These are phyloP conservation scores for Fusarium pseudograminearum DNA, from an alignment of 2,329 filamentous ascomycete genomes.

Conservation along the genomic window DNA sequence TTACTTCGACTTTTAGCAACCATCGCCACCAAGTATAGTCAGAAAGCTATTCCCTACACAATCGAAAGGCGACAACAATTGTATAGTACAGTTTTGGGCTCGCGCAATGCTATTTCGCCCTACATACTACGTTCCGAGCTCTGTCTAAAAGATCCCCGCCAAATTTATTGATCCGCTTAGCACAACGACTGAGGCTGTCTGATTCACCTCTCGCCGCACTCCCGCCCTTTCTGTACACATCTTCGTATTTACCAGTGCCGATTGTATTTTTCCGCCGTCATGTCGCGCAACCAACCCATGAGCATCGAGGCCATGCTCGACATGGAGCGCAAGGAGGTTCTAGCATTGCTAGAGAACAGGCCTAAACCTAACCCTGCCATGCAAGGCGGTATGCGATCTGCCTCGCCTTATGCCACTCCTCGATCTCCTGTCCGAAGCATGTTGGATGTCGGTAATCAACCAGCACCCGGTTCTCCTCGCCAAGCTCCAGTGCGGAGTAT, in stretches of 20 bases:
- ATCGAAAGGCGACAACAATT: slow-evolving; percentile 15
- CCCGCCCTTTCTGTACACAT: slow-evolving; percentile 3
- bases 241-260: neutral
- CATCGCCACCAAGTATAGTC: neutral
- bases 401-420: slow-evolving; percentile 67
- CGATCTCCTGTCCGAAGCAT: slow-evolving; percentile 74
- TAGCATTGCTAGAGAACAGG: slow-evolving; percentile 74
- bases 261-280: slow-evolving; percentile 39
- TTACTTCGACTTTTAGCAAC: slow-evolving; percentile 7
- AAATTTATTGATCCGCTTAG: slow-evolving; percentile 22
- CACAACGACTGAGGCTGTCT: slow-evolving; percentile 13
- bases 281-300: slow-evolving; percentile 64
- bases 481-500: slow-evolving; percentile 72
- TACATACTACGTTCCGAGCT: slow-evolving; percentile 16
- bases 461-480: slow-evolving; percentile 52
- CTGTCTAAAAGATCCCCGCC: slow-evolving; percentile 18
- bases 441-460: slow-evolving; percentile 44
- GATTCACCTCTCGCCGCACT: slow-evolving; percentile 4
- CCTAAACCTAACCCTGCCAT: slow-evolving; percentile 42
- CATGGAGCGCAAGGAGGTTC: slow-evolving; percentile 79
- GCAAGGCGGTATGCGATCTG: slow-evolving; percentile 58
- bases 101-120: slow-evolving; percentile 37
- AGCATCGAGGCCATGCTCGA: slow-evolving; percentile 82
- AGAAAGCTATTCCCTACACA: slow-evolving; percentile 1
- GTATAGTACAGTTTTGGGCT: slow-evolving; percentile 5